A percentile compares a stretch with the other conserved stretches of the same genome.
These are phyloP conservation scores for Raphanus raphanistrum DNA, from an alignment of 345 rosid species.

Conservation along the genomic window DNA sequence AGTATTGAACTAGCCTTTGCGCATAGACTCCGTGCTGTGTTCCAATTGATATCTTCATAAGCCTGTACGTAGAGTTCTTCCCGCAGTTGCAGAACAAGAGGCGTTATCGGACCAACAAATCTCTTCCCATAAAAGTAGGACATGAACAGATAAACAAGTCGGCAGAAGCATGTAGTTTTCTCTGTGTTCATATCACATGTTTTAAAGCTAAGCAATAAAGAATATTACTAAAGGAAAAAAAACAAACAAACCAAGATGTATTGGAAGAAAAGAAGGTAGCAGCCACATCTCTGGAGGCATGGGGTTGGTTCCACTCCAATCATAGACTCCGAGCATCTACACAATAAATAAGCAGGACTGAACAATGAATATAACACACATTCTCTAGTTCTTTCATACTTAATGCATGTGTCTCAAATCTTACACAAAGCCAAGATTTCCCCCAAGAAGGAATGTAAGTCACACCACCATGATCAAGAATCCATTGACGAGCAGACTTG, in stretches of 20 bases:
- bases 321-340: slow-evolving; percentile 70
- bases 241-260: slow-evolving; percentile 51
- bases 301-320: slow-evolving; percentile 79
- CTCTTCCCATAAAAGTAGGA: slow-evolving; percentile 67
- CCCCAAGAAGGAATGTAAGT: slow-evolving; percentile 78
- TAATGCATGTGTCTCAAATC: too few species aligned
- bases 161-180: slow-evolving; percentile 49
- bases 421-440: slow-evolving; percentile 62
- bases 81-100: slow-evolving; percentile 50
- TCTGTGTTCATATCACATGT: slow-evolving; percentile 34
- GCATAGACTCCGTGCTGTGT: slow-evolving; percentile 43
- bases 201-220: too few species aligned
- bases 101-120: slow-evolving; percentile 49
- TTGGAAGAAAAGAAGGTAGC: slow-evolving; percentile 53
- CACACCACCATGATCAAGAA: slow-evolving; percentile 59
- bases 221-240: too few species aligned
- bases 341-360: too few species aligned
- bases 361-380: too few species aligned
- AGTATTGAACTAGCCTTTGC: slow-evolving; percentile 36
- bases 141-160: slow-evolving; percentile 61
- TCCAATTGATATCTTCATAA: slow-evolving; percentile 59
- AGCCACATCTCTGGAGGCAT: slow-evolving; percentile 72
- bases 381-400: too few species aligned
- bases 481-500: slow-evolving; percentile 57
- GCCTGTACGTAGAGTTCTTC: slow-evolving; percentile 51